Evolutionary conservation across 1,139 yeast species (phyloP).

Genomic region (Taiozyma sp.): DNA sequence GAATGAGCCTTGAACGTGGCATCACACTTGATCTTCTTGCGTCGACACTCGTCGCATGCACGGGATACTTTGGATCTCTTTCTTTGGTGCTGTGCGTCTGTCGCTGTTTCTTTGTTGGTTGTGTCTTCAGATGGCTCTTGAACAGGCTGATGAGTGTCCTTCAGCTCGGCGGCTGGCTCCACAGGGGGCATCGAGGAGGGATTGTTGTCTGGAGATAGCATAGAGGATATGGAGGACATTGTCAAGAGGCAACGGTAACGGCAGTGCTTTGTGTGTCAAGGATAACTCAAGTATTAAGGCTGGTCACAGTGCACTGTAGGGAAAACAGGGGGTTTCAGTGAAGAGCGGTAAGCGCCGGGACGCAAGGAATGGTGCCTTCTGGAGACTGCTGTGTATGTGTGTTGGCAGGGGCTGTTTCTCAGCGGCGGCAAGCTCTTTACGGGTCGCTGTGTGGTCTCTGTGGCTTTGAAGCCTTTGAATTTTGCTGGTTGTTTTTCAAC

Average conservation of each 20-base stretch:
- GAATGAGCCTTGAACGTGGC: constrained; percentile 42
- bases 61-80: constrained; percentile 63
- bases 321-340: neutral
- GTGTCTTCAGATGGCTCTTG: neutral
- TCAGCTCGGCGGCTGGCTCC: neutral
- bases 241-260: neutral
- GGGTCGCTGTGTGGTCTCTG: neutral
- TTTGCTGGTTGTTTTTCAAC: neutral
- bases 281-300: neutral
- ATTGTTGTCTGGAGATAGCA: constrained; percentile 3
- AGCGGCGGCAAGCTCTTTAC: neutral
- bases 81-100: constrained; percentile 24
- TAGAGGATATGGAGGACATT: constrained; percentile 8
- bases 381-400: neutral
- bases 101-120: neutral
- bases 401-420: neutral
- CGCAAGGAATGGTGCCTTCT: neutral
- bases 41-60: constrained; percentile 64
- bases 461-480: neutral
- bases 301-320: neutral
- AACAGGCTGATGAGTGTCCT: neutral
- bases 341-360: neutral
- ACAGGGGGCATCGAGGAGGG: neutral
- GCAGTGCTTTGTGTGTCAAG: neutral
- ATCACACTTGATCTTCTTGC: constrained; percentile 59